Base-by-base conservation (phyloP, 108 stramenopile species). In the Skeletonema marinoi region DNA sequence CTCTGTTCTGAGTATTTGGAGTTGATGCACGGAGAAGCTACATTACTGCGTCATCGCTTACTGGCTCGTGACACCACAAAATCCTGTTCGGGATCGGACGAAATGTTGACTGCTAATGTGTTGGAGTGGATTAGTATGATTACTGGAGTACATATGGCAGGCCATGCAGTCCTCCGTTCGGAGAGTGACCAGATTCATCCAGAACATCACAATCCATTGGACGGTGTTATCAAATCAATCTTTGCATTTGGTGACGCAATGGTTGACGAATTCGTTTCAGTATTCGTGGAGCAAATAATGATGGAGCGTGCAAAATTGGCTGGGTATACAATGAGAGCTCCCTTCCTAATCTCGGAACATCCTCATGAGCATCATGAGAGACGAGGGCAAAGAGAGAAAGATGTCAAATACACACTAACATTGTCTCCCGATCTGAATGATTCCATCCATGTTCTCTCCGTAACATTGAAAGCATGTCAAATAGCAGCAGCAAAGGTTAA, bases 231-330 rank as follows among this genome's bases (percentile, higher is more conserved):
- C 14, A 31, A 75, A 59, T 91, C 91, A 10, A 70, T 95, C 67
- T 82, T 91, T 70, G 66, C 66, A 29, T 60, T 95, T 44, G 71
- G 85, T 21, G 71, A 84, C 67, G 91, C 86, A 9, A 73, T 92
- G 79, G 78, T 90, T 5, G 90, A 91, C 2, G 93, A 95, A 61
- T 91, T 86, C 66, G 69, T 81, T 6, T 70, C 80, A 17, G 70
- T 79, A 11, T 85, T 92, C 60, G 88, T 91, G 9, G 93, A 95
- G 66, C 84, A 85, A 32, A 75, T 92, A 17, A 48, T 92, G 4
- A 86, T 92, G 91, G 91, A 92, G 67, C 71, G 81, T 19, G 89
- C 89, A 1, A 92, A 91, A 63, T 73, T 91, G 14, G 93, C 93
- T 30, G 82, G 83, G 0, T 95, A 95, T 58, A 51, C 89, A 38